Base-by-base conservation (phyloP, 2,329 filamentous ascomycete genomes). In the Nothophaeocryptopus gaeumannii region DNA sequence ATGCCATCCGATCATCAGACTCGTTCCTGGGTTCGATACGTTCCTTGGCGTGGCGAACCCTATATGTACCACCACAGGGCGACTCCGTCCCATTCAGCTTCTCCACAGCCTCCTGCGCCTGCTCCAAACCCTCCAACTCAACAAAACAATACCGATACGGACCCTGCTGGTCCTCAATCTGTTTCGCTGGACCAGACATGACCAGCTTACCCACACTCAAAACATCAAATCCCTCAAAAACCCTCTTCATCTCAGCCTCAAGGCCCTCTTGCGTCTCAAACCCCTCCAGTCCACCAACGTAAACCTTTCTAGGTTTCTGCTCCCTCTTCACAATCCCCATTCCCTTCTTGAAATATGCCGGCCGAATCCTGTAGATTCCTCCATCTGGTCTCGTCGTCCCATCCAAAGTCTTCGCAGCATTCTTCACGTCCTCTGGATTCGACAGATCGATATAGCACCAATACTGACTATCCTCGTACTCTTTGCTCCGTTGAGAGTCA, bases 201-300 rank as follows among this genome's bases (percentile, higher is more conserved):
- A 63, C 61, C 38, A 77, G 62, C 62, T 77, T 78, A 63, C 71
- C 76, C 49, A 78, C 69, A 44, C 71, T 72, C 58, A 72, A 67
- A 61, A 78, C 64, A 11, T 71, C 64, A 55, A 71, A 74, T 10
- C 65, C 72, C 11, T 69, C 60, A 63, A 78, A 78, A 45, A 78
- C 66, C 3, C 61, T 59, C 33, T 67, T 68, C 30, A 77, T 70
- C 51, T 73, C 70, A 42, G 63, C 66, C 49, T 74, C 69, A 33
- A 74, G 63, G 2, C 65, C 65, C 26, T 70, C 65, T 38, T 74
- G 71, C 43, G 73, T 67, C 11, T 68, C 64, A 52, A 77, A 68
- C 12, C 66, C 66, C 1, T 74, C 73, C 20, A 78, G 66, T 8
- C 73, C 72, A 46, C 74, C 75, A 16, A 79, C 71, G 54, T 74